phyloP scores from a whole-genome alignment of 768 basidiomycete genomes.

The Rossbeevera mucosa region DNA sequence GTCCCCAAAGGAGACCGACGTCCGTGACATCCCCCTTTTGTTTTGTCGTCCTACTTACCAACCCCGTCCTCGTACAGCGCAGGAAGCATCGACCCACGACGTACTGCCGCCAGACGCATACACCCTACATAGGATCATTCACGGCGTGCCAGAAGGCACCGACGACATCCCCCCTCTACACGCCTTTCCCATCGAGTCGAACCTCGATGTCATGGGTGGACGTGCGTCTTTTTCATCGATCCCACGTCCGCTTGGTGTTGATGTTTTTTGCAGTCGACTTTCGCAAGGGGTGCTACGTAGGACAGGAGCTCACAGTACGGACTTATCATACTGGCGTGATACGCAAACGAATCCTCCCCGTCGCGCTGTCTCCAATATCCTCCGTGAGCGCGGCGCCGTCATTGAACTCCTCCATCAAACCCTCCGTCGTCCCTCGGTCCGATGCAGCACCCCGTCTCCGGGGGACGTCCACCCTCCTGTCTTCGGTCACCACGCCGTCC shows the following conservation, averaged over 20 bases:
- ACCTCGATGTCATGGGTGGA: slow-evolving; percentile 92
- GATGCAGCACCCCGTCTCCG: slow-evolving; percentile 53
- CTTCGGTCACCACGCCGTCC: slow-evolving; percentile 37
- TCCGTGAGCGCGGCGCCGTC: slow-evolving; percentile 11
- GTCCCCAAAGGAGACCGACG: slow-evolving; percentile 67
- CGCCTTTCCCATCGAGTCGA: slow-evolving; percentile 91
- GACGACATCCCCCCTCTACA: slow-evolving; percentile 71
- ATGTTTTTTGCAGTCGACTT: slow-evolving; percentile 69
- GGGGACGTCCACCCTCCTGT: slow-evolving; percentile 72
- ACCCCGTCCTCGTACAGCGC: slow-evolving; percentile 35
- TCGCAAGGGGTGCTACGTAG: slow-evolving; percentile 96
- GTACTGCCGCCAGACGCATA: slow-evolving; percentile 53
- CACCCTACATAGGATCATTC: slow-evolving; percentile 69
- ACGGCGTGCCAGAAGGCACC: slow-evolving; percentile 85
- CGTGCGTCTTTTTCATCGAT: slow-evolving; percentile 46
- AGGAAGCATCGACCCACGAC: slow-evolving; percentile 55
- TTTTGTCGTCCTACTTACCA: not conserved
- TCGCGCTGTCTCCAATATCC: slow-evolving; percentile 45
- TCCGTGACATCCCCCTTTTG: slow-evolving; percentile 39
- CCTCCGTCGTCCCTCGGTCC: slow-evolving; percentile 11
- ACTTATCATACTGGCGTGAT: slow-evolving; percentile 93
- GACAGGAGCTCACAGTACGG: slow-evolving; percentile 94
- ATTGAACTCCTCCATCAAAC: slow-evolving; percentile 27
- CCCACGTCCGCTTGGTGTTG: not conserved
- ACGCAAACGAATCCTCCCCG: slow-evolving; percentile 84